Conservation (phyloP, 208 protist species). For the Borovskyia barvae region DNA sequence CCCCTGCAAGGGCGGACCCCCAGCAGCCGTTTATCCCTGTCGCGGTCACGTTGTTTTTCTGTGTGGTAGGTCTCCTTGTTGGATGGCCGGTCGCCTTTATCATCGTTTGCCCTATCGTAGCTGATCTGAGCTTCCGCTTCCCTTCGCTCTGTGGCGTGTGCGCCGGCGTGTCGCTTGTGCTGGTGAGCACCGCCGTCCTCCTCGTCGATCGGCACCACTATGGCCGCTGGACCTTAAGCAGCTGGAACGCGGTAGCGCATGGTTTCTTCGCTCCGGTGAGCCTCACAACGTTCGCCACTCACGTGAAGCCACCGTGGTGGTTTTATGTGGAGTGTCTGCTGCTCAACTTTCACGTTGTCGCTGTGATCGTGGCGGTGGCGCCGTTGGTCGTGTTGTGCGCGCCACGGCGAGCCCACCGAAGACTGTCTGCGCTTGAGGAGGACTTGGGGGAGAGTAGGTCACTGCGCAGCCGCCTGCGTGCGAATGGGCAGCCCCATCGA, state of each 20-base stretch:
- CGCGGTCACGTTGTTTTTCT: conserved; percentile 39
- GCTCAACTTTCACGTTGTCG: conserved; percentile 94
- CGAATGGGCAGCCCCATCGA: neutral
- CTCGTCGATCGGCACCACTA: conserved; percentile 52
- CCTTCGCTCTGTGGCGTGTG: conserved; percentile 24
- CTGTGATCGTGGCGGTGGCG: conserved; percentile 55
- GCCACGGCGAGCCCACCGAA: neutral
- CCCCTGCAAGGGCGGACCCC: neutral
- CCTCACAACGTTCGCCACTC: conserved; percentile 88
- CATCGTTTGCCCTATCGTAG: conserved; percentile 69
- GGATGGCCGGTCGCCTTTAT: conserved; percentile 93
- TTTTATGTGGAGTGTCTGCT: conserved; percentile 93
- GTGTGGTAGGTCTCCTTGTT: conserved; percentile 48
- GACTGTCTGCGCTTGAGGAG: neutral
- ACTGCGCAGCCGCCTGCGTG: neutral
- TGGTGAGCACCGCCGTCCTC: conserved; percentile 18
- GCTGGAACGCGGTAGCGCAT: conserved; percentile 72
- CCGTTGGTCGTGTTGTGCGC: conserved; percentile 36
- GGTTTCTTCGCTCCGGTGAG: conserved; percentile 48
- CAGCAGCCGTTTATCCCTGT: conserved; percentile 15
- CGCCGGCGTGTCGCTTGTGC: conserved; percentile 16
- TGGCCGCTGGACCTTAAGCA: conserved; percentile 32
- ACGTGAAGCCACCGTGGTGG: conserved; percentile 88
- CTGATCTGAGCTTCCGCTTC: conserved; percentile 65
- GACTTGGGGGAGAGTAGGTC: neutral